Base-by-base conservation (phyloP, 75 land plant species). In the Chamaecyparis obtusa region DNA sequence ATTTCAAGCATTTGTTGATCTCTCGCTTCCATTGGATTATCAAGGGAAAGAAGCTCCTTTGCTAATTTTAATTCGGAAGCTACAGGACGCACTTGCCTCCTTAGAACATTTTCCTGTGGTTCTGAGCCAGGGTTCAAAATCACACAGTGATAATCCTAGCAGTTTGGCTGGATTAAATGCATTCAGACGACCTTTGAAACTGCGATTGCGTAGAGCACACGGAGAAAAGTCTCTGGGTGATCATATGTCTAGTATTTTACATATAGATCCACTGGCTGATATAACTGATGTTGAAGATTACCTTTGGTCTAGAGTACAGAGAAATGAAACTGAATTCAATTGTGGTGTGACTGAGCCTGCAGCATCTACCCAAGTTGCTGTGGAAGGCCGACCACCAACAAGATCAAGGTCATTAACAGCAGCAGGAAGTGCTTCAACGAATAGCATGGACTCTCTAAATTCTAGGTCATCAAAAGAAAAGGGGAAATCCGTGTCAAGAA, bases 351-450 rank as follows among this genome's bases (percentile, higher is more conserved):
- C 93, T 1, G 96, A 93, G 55, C 88, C 90, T 54, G 87, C 91
- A 44, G 83, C 91, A 46, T 89, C 95, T 41, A 88, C 96, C 49
- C 97, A 92, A 79, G 88, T 90, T 60, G 83, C 91, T 43, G 55
- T 90, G n/a, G 88, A 93, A 86, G 94, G 92, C 41, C 95, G 99
- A 39, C 95, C 91, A 72, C 95, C 99, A 81, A 94, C 97, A 27
- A 91, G 99, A 83, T 94, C 99, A 82, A 90, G 94, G 88, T 88
- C 97, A 49, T 90, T 95, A 37, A 90, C 91, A 6, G 93, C 91
- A 85, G 90, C 88, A 44, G 95, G 91, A n/a, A 93, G 89, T 35
- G 57, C 86, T n/a, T 57, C 91, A 37, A 91, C 57, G 43, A 93
- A 92, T 72, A 94, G 51, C 1, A 83, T 88, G 27, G 86, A 85